Percentiles rank a stretch among this genome's conserved stretches.
These are phyloP conservation scores for Populus pruinosa DNA, from an alignment of 345 rosid genomes.

Conservation along the genomic window DNA sequence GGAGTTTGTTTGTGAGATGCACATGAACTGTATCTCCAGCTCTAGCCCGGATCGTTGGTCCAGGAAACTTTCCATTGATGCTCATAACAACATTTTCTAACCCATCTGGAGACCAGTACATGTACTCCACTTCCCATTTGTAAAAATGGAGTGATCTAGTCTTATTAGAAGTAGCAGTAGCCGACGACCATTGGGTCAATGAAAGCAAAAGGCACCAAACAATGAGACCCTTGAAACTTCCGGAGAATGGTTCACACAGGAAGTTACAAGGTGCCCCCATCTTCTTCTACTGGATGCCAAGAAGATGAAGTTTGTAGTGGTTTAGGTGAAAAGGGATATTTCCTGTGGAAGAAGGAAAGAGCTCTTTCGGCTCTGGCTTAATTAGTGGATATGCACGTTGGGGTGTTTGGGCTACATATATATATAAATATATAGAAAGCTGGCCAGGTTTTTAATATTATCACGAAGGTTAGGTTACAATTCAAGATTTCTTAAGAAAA, in stretches of 20 bases:
- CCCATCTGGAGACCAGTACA: constrained; percentile 69
- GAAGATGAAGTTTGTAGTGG: neutral
- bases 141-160: neutral
- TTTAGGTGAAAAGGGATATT: neutral
- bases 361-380: too few relatives aligned
- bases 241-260: neutral
- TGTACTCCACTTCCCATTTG: constrained; percentile 66
- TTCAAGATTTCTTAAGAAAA: too few relatives aligned
- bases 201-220: neutral
- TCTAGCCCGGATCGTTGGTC: constrained; percentile 63
- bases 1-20: constrained; percentile 58
- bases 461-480: too few relatives aligned
- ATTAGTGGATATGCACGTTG: too few relatives aligned
- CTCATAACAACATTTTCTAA: constrained; percentile 56
- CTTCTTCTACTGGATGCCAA: neutral
- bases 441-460: too few relatives aligned
- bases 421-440: too few relatives aligned
- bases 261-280: neutral
- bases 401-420: too few relatives aligned
- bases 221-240: neutral
- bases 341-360: too few relatives aligned
- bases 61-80: constrained; percentile 82
- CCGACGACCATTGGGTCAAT: neutral
- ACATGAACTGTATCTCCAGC: constrained; percentile 64
- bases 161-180: neutral